Evolutionary conservation across 257 asterid species (phyloP), one percentile per base, ranked within the genome.

Genomic region (Scutellaria galericulata): DNA sequence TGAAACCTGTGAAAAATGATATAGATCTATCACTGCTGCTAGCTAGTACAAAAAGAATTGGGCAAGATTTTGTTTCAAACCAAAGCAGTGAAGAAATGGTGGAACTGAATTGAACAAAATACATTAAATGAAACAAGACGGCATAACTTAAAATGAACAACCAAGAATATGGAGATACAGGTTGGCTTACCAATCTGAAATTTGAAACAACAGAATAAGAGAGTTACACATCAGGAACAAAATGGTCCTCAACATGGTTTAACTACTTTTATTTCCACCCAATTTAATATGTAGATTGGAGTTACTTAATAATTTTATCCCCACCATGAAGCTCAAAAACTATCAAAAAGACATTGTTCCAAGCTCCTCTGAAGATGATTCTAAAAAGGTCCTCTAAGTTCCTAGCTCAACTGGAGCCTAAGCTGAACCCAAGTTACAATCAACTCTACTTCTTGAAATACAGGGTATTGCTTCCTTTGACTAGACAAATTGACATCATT

Each of bases 1-100:
- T 88, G 20, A 79, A 81, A 65, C 95, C 98, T 95, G 80, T 63
- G 54, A 57, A 22, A 56, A 53, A 56, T 20, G 31, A 69, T 48
- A 13, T 50, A 55, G 54, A 14, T 42, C 14, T 64, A 52, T 58
- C 15, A 70, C 59, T 50, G 66, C 76, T 68, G 76, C 73, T 42
- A 76, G 55, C 56, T 10, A 20, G 55, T 62, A 46, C 71, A 64
- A 27, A 67, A 67, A 42, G 14, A 65, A 64, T 22, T n/a, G 64
- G 61, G 5, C 52, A 48, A 57, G 9, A 55, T 35, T 7, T 4
- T 10, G 27, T 66, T 45, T 7, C 14, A 42, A 18, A 48, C 24
- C 63, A 77, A 66, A 35, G 40, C 31, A 15, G 15, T 13, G 10
- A 62, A 11, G 50, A 68, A 50, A 48, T 52, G 9, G 63, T 70